These are phyloP conservation scores for Dendrocalamus latiflorus DNA, from an alignment of 202 grass and related monocot genomes.

Conservation along the genomic window DNA sequence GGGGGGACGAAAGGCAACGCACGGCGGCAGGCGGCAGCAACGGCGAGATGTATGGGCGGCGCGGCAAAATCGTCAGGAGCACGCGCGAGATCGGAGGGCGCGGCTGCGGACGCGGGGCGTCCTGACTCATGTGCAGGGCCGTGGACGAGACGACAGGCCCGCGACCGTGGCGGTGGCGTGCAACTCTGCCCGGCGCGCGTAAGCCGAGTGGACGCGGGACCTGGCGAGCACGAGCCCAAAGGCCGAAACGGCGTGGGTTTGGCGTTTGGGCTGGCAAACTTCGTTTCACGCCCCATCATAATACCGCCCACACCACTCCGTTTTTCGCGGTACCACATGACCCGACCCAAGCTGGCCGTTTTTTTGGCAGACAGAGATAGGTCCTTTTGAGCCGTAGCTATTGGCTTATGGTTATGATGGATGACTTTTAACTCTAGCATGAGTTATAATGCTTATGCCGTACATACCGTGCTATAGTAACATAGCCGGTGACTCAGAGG, in stretches of 20 bases:
- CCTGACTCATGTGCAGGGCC: neutral
- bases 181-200: neutral
- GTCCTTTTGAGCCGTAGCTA: too few species aligned
- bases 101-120: neutral
- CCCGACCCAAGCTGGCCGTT: too few species aligned
- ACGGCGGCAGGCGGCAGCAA: neutral
- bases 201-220: neutral
- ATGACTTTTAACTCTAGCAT: too few species aligned
- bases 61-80: neutral
- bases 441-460: neutral
- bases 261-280: neutral
- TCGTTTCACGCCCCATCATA: neutral
- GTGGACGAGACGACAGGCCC: too few species aligned
- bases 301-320: neutral
- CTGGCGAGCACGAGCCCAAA: neutral
- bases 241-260: neutral
- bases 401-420: too few species aligned
- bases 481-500: neutral
- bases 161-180: neutral
- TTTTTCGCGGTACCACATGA: too few species aligned
- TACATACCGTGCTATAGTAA: neutral
- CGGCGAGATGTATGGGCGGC: neutral
- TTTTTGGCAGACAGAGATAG: too few species aligned
- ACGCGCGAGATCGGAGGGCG: neutral
- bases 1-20: neutral